Evolutionary conservation across 2,329 filamentous ascomycete genomes (phyloP), one percentile per base, ranked within the genome.

Genomic region (Tolypocladium cylindrosporum): DNA sequence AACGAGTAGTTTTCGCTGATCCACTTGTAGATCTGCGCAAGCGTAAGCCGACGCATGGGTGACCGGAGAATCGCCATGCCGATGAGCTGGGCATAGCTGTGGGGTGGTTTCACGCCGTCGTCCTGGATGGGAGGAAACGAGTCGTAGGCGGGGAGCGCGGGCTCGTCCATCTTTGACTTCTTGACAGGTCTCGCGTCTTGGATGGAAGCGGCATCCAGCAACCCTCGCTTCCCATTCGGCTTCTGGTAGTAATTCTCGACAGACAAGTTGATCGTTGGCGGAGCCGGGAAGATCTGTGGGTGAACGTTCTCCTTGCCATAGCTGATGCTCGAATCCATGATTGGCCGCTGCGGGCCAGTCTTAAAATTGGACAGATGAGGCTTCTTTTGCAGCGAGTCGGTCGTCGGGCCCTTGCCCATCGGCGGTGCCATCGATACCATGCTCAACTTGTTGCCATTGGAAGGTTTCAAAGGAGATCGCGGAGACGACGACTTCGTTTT

Each of bases 21-120:
- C 93, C 94, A 99, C 70, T 96, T 96, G 81, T 97, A 99, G 65
- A 99, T 99, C 72, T 97, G 91, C 34, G 91, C 86, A 21, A 99
- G 81, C 1, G 94, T 97, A 61, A 97, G 79, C 56, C 90, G 88
- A 60, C 91, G 86, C 61, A 87, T 85, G 14, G 89, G 87, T 5
- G 94, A 90, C 61, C 92, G 86, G 27, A 97, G 79, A 66, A 99
- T 97, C 55, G 94, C 91, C 92, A 97, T 97, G 69, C 90, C 94
- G 63, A 97, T 97, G 65, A 99, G 81, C 65, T 89, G 89, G 24
- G 94, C 93, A 71, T 99, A 99, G 75, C 92, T 97, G 73, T 93
- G 91, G 6, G 86, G 83, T 7, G 94, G 94, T 71, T 99, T 97
- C 57, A 80, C 79, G 66, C 92, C 93, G 69, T 97, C 91, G 68